These are phyloP conservation scores for Ophiostoma sp. DNA, from an alignment of 2,329 filamentous ascomycete genomes.

Conservation along the genomic window DNA sequence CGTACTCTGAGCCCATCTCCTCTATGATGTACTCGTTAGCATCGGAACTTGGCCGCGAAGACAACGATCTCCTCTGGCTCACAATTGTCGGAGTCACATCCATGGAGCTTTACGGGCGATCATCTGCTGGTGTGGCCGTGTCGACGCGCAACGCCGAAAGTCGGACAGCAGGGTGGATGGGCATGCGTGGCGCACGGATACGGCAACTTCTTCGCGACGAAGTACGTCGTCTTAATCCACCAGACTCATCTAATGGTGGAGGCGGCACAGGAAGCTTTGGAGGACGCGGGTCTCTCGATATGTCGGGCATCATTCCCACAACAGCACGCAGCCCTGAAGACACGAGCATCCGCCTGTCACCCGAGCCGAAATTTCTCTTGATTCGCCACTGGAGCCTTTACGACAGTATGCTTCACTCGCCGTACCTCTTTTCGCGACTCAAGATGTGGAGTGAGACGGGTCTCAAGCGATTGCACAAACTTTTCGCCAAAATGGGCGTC, in stretches of 20 bases:
- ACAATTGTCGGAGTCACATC: constrained; percentile 93
- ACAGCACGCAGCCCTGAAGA: constrained; percentile 85
- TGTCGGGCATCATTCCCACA: constrained; percentile 78
- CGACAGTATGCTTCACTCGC: constrained; percentile 96
- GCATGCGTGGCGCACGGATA: constrained; percentile 74
- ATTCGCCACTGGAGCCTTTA: constrained; percentile 96
- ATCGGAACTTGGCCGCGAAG: constrained; percentile 89
- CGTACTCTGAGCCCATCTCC: constrained; percentile 90
- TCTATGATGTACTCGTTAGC: constrained; percentile 92
- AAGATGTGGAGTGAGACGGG: constrained; percentile 93
- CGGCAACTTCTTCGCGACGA: constrained; percentile 85
- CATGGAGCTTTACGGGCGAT: constrained; percentile 83
- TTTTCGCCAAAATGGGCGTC: constrained; percentile 96
- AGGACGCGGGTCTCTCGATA: constrained; percentile 47
- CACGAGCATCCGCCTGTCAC: constrained; percentile 83
- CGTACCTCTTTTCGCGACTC: constrained; percentile 83
- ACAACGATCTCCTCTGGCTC: constrained; percentile 93
- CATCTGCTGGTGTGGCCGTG: constrained; percentile 69
- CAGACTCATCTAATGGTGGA: constrained; percentile 42
- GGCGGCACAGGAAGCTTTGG: constrained; percentile 21
- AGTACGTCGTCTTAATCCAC: constrained; percentile 86
- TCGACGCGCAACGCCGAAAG: constrained; percentile 47
- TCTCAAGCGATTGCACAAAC: constrained; percentile 81
- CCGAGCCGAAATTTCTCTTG: constrained; percentile 86
- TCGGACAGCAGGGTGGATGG: constrained; percentile 67